Evolutionary conservation across 176 grass and related monocot genomes (phyloP).

Genomic region (Avena insularis): DNA sequence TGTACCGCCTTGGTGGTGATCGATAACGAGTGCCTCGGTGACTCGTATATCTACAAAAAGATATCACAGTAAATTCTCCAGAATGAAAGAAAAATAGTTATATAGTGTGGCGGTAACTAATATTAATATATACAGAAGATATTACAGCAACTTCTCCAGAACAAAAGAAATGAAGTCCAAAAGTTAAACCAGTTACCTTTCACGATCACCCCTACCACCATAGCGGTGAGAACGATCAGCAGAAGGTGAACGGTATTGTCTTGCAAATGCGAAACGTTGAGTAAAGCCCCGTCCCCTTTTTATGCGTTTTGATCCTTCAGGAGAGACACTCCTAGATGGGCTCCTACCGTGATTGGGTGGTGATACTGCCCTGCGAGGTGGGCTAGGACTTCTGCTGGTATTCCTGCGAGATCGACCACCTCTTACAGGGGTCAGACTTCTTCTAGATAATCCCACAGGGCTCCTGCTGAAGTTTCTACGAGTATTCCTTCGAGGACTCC

Average conservation of each 20-base stretch:
- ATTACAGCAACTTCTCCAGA: too few species aligned
- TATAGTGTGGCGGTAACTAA: too few species aligned
- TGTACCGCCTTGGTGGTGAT: conserved; percentile 85
- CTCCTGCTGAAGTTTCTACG: conserved; percentile 74
- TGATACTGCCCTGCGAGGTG: conserved; percentile 64
- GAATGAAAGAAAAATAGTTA: neutral
- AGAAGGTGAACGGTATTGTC: conserved; percentile 89
- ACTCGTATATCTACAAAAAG: conserved; percentile 52
- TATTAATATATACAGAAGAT: conserved; percentile 34
- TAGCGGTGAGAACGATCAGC: conserved; percentile 74
- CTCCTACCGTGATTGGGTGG: conserved; percentile 76
- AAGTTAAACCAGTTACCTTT: conserved; percentile 58
- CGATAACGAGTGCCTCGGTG: conserved; percentile 69
- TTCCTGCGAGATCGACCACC: conserved; percentile 61
- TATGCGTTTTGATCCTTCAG: conserved; percentile 86
- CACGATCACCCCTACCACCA: conserved; percentile 79
- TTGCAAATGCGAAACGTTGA: conserved; percentile 91
- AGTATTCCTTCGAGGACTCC: conserved; percentile 59
- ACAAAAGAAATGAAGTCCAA: neutral
- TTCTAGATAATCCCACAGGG: conserved; percentile 64
- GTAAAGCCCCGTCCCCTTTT: conserved; percentile 91
- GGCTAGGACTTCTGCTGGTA: conserved; percentile 73
- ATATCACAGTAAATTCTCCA: neutral
- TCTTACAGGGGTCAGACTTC: conserved; percentile 75
- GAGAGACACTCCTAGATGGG: conserved; percentile 84